Evolutionary conservation across 495 filamentous ascomycete genomes (phyloP), one percentile per base, ranked within the genome.

Genomic region (Terfezia boudieri): DNA sequence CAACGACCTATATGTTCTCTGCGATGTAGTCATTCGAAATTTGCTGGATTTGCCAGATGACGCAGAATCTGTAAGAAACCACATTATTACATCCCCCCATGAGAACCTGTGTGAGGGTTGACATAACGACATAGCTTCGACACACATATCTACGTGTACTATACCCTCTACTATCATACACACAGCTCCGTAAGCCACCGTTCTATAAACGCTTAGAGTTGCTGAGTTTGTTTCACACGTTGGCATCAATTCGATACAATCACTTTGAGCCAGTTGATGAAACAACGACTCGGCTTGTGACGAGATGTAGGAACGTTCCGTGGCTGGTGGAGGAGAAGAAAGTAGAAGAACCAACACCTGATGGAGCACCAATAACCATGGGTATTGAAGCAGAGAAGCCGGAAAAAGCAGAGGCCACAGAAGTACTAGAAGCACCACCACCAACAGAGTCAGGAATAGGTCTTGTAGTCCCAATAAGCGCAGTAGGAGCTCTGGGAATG

Each of bases 81-180:
- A 5, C 26, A 4, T 32, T 32, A 32, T 32, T 51, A 12, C 49
- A n/a, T 11, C 10, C 16, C 2, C 11, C 14, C 14, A n/a, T 48
- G 43, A 48, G 5, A 14, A 11, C 11, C 3, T 48, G 43, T 6
- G 14, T 48, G 43, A 48, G 14, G 2, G 43, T 3, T 48, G 9
- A 48, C 20, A n/a, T n/a, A 14, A n/a, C 20, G 6, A 6, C n/a
- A 58, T 37, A 58, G 57, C 70, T 98, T 49, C 78, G 90, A 35
- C 92, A 98, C 64, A 96, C 89, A n/a, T 98, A 98, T 62, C 74
- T 98, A n/a, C 81, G 90, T 20, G 92, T 98, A 16, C 71, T 98
- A 8, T 87, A 89, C 57, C 92, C 92, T 4, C 70, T 98, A 17
- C 71, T 98, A 9, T 77, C 84, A 6, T 84, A 96, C 67, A 94